Evolutionary conservation across 176 grass and related monocot genomes (phyloP), one percentile per base, ranked within the genome.

Genomic region (Bromus sterilis): DNA sequence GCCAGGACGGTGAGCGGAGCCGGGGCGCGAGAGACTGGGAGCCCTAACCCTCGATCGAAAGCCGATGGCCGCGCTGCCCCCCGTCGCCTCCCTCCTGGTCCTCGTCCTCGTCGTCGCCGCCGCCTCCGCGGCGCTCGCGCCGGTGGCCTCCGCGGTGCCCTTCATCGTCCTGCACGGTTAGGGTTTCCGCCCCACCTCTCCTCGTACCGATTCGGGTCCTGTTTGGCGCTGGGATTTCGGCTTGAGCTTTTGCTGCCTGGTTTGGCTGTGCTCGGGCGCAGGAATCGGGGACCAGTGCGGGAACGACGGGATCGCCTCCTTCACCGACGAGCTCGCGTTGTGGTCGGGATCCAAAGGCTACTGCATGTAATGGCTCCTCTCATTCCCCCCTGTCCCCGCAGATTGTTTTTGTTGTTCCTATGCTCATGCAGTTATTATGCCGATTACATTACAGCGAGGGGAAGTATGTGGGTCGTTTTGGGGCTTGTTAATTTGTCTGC

Each of bases 261-360:
- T 20, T 84, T 76, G 31, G n/a, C 24, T 84, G 21, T 30, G 37
- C 58, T 71, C 41, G 42, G 23, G 28, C 48, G 55, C 81, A 95
- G 93, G 93, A 57, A 88, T 95, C 56, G 93, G 93, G 13, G 94
- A 97, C 89, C 92, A 94, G 92, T 97, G 94, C 67, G 75, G 66
- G 51, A 97, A 97, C 64, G 49, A 83, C 61, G 94, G 94, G 44
- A 61, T 97, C 30, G 21, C 87, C 33, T 82, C 92, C 66, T 94
- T 97, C 85, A 97, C 91, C n/a, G 79, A 94, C 12, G 46, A 88
- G 71, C 91, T 97, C n/a, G 76, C 72, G 76, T 77, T 76, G 25
- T 94, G 94, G 94, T 97, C 94, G 30, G 89, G 91, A 8, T 97
- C 94, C 56, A 66, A 97, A 57, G 94, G 94, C 53, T 86, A 97